phyloP scores from a whole-genome alignment of 495 filamentous ascomycete species.

The Pyrenula aspistea region DNA sequence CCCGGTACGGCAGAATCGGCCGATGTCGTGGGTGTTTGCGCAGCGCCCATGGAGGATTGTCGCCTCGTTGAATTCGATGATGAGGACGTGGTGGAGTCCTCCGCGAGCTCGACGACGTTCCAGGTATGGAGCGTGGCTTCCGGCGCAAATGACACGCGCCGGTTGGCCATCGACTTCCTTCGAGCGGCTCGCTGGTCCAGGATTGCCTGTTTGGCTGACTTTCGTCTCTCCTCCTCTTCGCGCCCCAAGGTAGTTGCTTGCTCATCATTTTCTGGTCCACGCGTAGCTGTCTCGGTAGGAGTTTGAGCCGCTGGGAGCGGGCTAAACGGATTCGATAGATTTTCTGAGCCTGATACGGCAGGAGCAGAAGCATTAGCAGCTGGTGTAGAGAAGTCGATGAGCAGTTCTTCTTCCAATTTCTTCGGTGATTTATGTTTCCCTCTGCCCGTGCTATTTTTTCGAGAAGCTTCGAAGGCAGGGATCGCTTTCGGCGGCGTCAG shows the following conservation, averaged over 20 bases:
- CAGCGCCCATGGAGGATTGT: slow-evolving; percentile 44
- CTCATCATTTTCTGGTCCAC: slow-evolving; percentile 67
- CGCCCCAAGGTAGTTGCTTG: slow-evolving; percentile 62
- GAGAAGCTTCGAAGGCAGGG: slow-evolving; percentile 35
- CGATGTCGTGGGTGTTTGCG: slow-evolving; percentile 26
- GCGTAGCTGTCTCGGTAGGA: slow-evolving; percentile 30
- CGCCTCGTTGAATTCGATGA: slow-evolving; percentile 60
- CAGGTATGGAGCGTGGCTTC: slow-evolving; percentile 97
- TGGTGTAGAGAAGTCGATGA: slow-evolving; percentile 37
- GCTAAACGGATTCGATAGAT: slow-evolving; percentile 39
- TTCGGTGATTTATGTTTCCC: slow-evolving; percentile 9
- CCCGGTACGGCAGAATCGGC: slow-evolving; percentile 19
- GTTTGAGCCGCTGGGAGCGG: slow-evolving; percentile 22
- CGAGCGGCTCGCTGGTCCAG: slow-evolving; percentile 70
- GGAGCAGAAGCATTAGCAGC: slow-evolving; percentile 13
- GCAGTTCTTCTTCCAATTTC: slow-evolving; percentile 21
- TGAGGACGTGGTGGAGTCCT: slow-evolving; percentile 78
- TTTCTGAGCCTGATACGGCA: slow-evolving; percentile 19
- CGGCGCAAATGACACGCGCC: slow-evolving; percentile 92
- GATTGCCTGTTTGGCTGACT: slow-evolving; percentile 54
- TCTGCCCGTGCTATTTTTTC: slow-evolving; percentile 26
- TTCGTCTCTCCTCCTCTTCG: slow-evolving; percentile 56
- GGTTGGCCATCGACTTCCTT: slow-evolving; percentile 83
- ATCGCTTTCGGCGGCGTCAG: slow-evolving; percentile 49
- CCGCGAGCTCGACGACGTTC: slow-evolving; percentile 83